Evolutionary conservation across 2,329 filamentous ascomycete genomes (phyloP).

Genomic region (Neurospora sp.): DNA sequence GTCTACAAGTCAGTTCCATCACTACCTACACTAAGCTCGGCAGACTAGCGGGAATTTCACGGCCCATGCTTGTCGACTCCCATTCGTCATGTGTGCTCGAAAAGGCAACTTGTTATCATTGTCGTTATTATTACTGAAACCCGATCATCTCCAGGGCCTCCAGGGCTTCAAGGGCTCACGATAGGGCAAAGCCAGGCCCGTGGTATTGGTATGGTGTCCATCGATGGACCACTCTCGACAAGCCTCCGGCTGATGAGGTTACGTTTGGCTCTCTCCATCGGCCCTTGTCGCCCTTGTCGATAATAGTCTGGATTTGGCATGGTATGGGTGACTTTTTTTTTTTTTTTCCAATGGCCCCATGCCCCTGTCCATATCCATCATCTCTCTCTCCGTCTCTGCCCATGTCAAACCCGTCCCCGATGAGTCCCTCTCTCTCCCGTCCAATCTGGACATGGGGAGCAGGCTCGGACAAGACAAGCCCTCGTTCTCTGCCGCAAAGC

Average conservation of each 20-base stretch:
- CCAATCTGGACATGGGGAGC: not conserved
- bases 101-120: not conserved
- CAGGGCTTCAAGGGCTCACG: not conserved
- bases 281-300: slow-evolving; percentile 2
- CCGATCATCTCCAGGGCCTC: not conserved
- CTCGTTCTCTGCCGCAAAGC: not conserved
- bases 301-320: not conserved
- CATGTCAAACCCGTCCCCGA: not conserved
- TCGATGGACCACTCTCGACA: not conserved
- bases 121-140: not conserved
- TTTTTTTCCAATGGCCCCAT: not conserved
- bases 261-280: not conserved
- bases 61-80: not conserved
- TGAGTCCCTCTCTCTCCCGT: not conserved
- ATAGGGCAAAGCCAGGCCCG: not conserved
- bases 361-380: not conserved
- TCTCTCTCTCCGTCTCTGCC: not conserved
- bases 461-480: not conserved
- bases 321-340: not conserved
- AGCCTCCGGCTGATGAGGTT: not conserved
- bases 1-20: not conserved
- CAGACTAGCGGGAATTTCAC: not conserved
- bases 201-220: not conserved
- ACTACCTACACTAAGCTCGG: not conserved
- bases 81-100: not conserved